Percentiles rank a stretch among this genome's conserved stretches.
These are phyloP conservation scores for Geotrichum bryndzae DNA, from an alignment of 1,139 yeast genomes.

Conservation along the genomic window DNA sequence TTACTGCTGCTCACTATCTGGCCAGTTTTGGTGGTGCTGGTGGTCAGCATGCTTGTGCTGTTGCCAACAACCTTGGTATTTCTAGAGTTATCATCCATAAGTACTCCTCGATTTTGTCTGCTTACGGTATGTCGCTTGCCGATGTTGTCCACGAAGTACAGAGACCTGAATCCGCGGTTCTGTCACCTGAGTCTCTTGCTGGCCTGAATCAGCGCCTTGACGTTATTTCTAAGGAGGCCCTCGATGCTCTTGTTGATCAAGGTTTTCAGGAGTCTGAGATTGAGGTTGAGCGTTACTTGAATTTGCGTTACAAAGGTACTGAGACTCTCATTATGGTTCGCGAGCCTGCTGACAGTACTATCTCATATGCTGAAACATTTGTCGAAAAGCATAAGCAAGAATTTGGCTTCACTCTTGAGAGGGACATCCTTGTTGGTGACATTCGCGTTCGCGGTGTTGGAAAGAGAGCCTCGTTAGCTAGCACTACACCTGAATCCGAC, in stretches of 20 bases:
- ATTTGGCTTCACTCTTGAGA: conserved; percentile 62
- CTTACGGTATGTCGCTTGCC: conserved; percentile 49
- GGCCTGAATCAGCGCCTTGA: conserved; percentile 37
- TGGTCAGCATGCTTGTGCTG: conserved; percentile 48
- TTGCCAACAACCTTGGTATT: conserved; percentile 44
- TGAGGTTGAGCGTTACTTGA: conserved; percentile 56
- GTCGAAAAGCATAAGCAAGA: conserved; percentile 53
- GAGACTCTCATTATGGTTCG: conserved; percentile 75
- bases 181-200: conserved; percentile 33
- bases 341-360: conserved; percentile 33
- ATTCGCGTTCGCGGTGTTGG: conserved; percentile 68
- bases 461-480: conserved; percentile 30
- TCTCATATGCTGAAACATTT: conserved; percentile 36
- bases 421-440: conserved; percentile 71
- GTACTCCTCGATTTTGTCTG: conserved; percentile 47
- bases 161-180: conserved; percentile 43
- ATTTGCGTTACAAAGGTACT: conserved; percentile 79
- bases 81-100: conserved; percentile 42
- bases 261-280: conserved; percentile 43
- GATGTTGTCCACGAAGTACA: conserved; percentile 55
- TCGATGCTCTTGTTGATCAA: conserved; percentile 39
- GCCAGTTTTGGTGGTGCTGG: conserved; percentile 54
- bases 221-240: conserved; percentile 35
- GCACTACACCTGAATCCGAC: conserved; percentile 22
- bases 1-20: conserved; percentile 39